Percentiles rank a stretch among this genome's conserved stretches.
These are phyloP conservation scores for Dipodascus albidus DNA, from an alignment of 805 yeast species.

Conservation along the genomic window DNA sequence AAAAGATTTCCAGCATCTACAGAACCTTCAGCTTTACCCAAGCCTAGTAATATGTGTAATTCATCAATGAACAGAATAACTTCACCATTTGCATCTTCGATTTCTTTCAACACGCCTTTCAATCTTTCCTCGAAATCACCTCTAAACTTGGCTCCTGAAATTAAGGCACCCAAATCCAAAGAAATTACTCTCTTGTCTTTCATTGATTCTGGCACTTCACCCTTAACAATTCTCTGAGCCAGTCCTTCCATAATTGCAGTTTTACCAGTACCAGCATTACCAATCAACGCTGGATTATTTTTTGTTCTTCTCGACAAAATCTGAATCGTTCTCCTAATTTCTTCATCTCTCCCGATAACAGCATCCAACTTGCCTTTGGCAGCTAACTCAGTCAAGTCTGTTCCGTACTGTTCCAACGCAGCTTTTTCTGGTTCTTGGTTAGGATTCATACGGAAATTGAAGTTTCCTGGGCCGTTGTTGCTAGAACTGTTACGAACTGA, in stretches of 20 bases:
- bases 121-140: slow-evolving; percentile 94
- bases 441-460: neutral
- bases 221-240: slow-evolving; percentile 83
- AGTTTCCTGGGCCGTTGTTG: neutral
- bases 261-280: slow-evolving; percentile 97
- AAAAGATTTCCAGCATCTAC: slow-evolving; percentile 90
- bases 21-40: slow-evolving; percentile 90
- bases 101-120: slow-evolving; percentile 70
- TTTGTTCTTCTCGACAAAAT: slow-evolving; percentile 86
- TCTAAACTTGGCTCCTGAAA: slow-evolving; percentile 89
- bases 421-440: slow-evolving; percentile 29
- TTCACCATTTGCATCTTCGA: slow-evolving; percentile 64
- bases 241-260: slow-evolving; percentile 95
- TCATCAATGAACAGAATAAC: slow-evolving; percentile 84
- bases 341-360: slow-evolving; percentile 94
- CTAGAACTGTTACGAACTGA: neutral
- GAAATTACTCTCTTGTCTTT: slow-evolving; percentile 76
- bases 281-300: slow-evolving; percentile 90
- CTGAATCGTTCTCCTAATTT: slow-evolving; percentile 85
- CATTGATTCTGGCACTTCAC: slow-evolving; percentile 92
- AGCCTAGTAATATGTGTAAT: slow-evolving; percentile 75
- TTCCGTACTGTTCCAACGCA: slow-evolving; percentile 76
- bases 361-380: slow-evolving; percentile 88
- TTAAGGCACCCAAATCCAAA: slow-evolving; percentile 76
- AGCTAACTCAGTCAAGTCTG: slow-evolving; percentile 79